These are phyloP conservation scores for Plectosphaerella sp. DNA, from an alignment of 2,329 filamentous ascomycete species.

Conservation along the genomic window DNA sequence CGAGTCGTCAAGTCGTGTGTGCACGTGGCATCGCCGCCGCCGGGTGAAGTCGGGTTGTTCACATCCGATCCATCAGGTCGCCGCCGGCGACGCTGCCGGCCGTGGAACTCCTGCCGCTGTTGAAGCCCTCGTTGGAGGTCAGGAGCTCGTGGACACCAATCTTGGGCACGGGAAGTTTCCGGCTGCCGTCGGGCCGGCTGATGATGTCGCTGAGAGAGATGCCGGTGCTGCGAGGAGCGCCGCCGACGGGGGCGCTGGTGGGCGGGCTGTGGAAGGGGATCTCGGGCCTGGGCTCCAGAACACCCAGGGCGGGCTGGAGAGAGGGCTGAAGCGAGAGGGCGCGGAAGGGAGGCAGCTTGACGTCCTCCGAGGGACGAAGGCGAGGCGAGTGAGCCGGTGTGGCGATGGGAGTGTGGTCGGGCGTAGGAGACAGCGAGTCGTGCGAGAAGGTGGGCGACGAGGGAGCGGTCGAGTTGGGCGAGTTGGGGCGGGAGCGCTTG, in stretches of 20 bases:
- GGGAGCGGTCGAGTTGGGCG: constrained; percentile 90
- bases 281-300: constrained; percentile 54
- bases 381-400: constrained; percentile 94
- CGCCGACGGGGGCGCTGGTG: constrained; percentile 46
- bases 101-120: constrained; percentile 73
- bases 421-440: constrained; percentile 90
- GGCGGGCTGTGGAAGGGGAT: constrained; percentile 30
- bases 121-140: constrained; percentile 59
- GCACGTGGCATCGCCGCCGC: constrained; percentile 2
- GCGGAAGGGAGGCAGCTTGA: constrained; percentile 81
- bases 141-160: constrained; percentile 86
- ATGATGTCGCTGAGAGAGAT: constrained; percentile 91
- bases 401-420: constrained; percentile 96
- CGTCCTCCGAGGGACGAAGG: constrained; percentile 70
- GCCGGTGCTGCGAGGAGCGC: constrained; percentile 53
- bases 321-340: constrained; percentile 51
- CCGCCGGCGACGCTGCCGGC: constrained; percentile 73
- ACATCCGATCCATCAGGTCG: constrained; percentile 57
- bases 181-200: constrained; percentile 76
- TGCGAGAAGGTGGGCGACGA: constrained; percentile 96
- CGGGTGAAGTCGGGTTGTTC: constrained; percentile 8
- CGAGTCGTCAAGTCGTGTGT: constrained; percentile 27
- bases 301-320: constrained; percentile 51
- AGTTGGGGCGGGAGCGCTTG: constrained; percentile 89
- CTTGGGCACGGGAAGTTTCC: constrained; percentile 87